These are phyloP conservation scores for Tricholoma hemisulphureum DNA, from an alignment of 768 basidiomycete genomes.

Conservation along the genomic window DNA sequence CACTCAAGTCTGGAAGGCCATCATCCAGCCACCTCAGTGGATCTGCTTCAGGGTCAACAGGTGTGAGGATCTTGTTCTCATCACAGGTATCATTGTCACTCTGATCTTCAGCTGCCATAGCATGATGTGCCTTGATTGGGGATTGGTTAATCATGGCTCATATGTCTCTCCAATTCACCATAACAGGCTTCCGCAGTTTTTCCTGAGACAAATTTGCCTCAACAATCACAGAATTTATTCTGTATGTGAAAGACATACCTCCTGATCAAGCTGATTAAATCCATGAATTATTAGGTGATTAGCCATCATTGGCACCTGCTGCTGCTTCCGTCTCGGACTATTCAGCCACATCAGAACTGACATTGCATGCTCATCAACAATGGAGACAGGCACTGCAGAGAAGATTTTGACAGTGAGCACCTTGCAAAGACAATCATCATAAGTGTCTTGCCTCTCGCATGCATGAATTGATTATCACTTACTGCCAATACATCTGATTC, in stretches of 20 bases:
- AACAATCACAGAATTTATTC: neutral
- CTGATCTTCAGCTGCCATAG: neutral
- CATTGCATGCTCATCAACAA: slow-evolving; percentile 21
- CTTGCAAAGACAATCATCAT: neutral
- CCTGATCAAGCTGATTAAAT: neutral
- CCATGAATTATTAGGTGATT: neutral
- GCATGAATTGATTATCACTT: neutral
- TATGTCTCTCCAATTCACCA: neutral
- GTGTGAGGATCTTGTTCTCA: neutral
- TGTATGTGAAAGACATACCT: neutral
- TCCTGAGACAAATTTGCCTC: neutral
- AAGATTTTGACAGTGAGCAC: neutral
- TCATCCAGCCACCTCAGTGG: slow-evolving; percentile 4
- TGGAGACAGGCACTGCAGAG: slow-evolving; percentile 12
- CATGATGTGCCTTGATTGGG: neutral
- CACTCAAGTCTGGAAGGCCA: slow-evolving; percentile 3
- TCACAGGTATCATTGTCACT: neutral
- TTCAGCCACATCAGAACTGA: slow-evolving; percentile 20
- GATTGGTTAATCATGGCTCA: neutral
- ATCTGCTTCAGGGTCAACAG: neutral
- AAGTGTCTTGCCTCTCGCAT: neutral
- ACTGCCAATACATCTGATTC: neutral
- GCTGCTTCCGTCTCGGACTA: slow-evolving; percentile 11
- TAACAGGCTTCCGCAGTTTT: neutral
- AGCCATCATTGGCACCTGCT: slow-evolving; percentile 9